Percentiles rank a stretch among this genome's conserved stretches.
These are phyloP conservation scores for Suhomyces bribrorum DNA, from an alignment of 1,139 yeast genomes.

Conservation along the genomic window DNA sequence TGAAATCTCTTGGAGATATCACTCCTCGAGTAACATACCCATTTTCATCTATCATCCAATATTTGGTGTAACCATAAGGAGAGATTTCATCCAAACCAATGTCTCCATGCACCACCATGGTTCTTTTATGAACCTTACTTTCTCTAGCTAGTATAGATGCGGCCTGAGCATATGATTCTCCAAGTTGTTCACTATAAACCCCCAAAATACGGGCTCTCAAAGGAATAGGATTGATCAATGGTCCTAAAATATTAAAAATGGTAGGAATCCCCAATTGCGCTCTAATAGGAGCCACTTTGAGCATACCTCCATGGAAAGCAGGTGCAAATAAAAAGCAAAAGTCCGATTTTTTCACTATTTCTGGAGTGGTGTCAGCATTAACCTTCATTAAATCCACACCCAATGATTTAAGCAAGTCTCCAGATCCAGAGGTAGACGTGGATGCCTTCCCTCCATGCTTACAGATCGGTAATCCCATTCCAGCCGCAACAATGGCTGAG, in stretches of 20 bases:
- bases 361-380: conserved; percentile 63
- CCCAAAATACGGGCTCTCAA: conserved; percentile 82
- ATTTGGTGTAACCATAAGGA: conserved; percentile 77
- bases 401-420: conserved; percentile 73
- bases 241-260: conserved; percentile 90
- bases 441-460: conserved; percentile 97
- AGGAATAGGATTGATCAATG: conserved; percentile 88
- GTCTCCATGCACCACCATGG: conserved; percentile 90
- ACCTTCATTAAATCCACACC: conserved; percentile 79
- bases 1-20: conserved; percentile 72
- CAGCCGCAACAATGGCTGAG: conserved; percentile 91
- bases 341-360: conserved; percentile 53
- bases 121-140: conserved; percentile 51
- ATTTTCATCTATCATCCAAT: conserved; percentile 68
- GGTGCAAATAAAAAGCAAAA: conserved; percentile 91
- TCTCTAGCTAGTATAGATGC: conserved; percentile 53
- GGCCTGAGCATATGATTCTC: conserved; percentile 82
- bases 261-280: conserved; percentile 84
- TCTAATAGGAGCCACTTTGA: conserved; percentile 74
- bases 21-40: conserved; percentile 36
- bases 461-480: conserved; percentile 80
- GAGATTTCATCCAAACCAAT: conserved; percentile 91
- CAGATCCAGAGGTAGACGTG: conserved; percentile 90
- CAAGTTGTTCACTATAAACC: conserved; percentile 77
- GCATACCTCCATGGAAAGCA: conserved; percentile 93